These are phyloP conservation scores for Penicillium sp. DNA, from an alignment of 2,329 filamentous ascomycete genomes.

Conservation along the genomic window DNA sequence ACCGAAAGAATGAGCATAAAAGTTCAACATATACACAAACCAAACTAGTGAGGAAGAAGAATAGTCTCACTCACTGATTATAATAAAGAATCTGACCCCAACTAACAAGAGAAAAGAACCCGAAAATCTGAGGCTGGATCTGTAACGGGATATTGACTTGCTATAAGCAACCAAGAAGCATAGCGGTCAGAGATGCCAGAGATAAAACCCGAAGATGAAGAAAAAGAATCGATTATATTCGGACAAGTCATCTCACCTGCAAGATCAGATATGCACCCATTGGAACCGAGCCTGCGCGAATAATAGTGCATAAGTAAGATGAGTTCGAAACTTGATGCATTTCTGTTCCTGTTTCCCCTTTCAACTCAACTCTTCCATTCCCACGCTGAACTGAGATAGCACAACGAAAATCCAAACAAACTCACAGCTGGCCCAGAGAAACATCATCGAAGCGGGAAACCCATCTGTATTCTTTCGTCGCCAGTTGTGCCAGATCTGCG, in stretches of 20 bases:
- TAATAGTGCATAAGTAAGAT: not conserved
- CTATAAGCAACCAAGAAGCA: slow-evolving; percentile 28
- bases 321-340: not conserved
- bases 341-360: not conserved
- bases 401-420: not conserved
- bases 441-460: slow-evolving; percentile 58
- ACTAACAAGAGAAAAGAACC: slow-evolving; percentile 47
- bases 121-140: slow-evolving; percentile 54
- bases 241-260: slow-evolving; percentile 37
- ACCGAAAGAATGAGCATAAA: not conserved
- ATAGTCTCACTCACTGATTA: slow-evolving; percentile 41
- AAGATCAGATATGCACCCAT: slow-evolving; percentile 53
- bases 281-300: slow-evolving; percentile 41
- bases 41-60: not conserved
- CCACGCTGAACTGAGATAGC: no score
- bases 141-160: slow-evolving; percentile 55
- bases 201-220: no score
- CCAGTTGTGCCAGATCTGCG: slow-evolving; percentile 61
- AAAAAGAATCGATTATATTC: no score
- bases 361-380: no score
- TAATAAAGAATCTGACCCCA: slow-evolving; percentile 55
- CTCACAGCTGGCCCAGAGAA: slow-evolving; percentile 58
- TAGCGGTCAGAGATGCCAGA: not conserved
- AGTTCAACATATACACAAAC: no score
- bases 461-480: slow-evolving; percentile 59